Percentiles rank a stretch among this genome's conserved stretches.
Conservation (phyloP, 352 stramenopile species). For the Globisporangium viniferum region DNA sequence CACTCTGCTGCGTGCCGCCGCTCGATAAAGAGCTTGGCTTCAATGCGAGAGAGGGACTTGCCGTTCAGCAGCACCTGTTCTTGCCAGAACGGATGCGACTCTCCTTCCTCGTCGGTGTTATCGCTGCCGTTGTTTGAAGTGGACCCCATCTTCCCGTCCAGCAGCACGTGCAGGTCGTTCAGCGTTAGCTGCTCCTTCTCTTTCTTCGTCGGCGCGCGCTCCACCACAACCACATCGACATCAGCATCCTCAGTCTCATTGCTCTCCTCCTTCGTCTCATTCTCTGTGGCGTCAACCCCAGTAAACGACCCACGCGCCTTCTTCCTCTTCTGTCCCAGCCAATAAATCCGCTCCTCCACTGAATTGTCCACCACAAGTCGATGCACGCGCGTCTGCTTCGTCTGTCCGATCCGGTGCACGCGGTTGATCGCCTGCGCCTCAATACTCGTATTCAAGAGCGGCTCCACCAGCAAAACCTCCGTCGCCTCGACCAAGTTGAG, state of each 20-base stretch:
- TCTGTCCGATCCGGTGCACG: conserved; percentile 91
- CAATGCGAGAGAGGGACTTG: conserved; percentile 23
- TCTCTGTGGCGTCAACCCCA: conserved; percentile 1
- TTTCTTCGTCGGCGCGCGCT: conserved; percentile 40
- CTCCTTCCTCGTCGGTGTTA: background rate
- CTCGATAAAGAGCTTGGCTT: conserved; percentile 35
- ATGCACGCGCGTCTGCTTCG: conserved; percentile 74
- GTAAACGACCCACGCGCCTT: background rate
- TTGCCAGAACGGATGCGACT: conserved; percentile 38
- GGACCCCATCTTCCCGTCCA: conserved; percentile 23
- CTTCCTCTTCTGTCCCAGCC: conserved; percentile 32
- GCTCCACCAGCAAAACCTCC: conserved; percentile 91
- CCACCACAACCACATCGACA: conserved; percentile 18
- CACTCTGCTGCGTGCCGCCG: conserved; percentile 32
- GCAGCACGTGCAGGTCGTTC: conserved; percentile 40
- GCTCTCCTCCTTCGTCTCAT: conserved; percentile 14
- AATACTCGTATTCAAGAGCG: conserved; percentile 80
- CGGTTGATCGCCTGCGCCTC: conserved; percentile 89
- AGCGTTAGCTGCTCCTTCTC: conserved; percentile 59
- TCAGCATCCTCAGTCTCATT: conserved; percentile 12
- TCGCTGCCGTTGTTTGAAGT: background rate
- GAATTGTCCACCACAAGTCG: conserved; percentile 88
- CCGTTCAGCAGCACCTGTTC: conserved; percentile 42
- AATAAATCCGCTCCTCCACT: conserved; percentile 88
- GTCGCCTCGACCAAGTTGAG: conserved; percentile 92